These are phyloP conservation scores for Erysimum cheiranthoides DNA, from an alignment of 345 rosid species.

Conservation along the genomic window DNA sequence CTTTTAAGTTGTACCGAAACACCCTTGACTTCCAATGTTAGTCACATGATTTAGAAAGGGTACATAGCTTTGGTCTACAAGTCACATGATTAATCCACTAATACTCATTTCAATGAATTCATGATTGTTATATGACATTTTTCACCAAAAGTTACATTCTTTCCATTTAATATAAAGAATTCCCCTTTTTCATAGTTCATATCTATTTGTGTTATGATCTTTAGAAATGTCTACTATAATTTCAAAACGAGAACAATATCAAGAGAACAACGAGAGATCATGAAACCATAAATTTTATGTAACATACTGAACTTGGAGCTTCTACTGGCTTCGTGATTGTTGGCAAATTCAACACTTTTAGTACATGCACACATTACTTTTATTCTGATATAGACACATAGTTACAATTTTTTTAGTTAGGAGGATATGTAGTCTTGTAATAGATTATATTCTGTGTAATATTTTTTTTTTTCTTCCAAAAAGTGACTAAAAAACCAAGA, in stretches of 20 bases:
- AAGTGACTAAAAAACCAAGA: background rate
- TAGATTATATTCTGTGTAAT: too few species aligned
- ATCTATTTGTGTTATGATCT: background rate
- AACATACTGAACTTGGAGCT: too few species aligned
- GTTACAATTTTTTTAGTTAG: too few species aligned
- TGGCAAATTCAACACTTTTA: too few species aligned
- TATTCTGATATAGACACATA: too few species aligned
- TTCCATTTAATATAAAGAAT: background rate
- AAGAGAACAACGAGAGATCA: too few species aligned
- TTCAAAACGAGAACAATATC: background rate
- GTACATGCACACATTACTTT: too few species aligned
- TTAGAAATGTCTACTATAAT: background rate
- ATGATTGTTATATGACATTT: background rate
- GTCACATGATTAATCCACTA: slow-evolving; percentile 19
- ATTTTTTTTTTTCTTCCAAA: background rate
- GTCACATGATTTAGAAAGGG: slow-evolving; percentile 1
- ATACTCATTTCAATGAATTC: background rate
- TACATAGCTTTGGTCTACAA: background rate
- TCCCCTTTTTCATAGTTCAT: background rate
- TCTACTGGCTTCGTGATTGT: too few species aligned
- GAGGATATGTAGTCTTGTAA: too few species aligned
- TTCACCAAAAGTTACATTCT: background rate
- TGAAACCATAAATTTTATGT: too few species aligned
- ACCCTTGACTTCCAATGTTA: too few species aligned
- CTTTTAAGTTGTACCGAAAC: too few species aligned